A percentile compares a stretch with the other conserved stretches of the same genome.
These are phyloP conservation scores for Blastobotrys elegans DNA, from an alignment of 1,139 yeast species.

Conservation along the genomic window DNA sequence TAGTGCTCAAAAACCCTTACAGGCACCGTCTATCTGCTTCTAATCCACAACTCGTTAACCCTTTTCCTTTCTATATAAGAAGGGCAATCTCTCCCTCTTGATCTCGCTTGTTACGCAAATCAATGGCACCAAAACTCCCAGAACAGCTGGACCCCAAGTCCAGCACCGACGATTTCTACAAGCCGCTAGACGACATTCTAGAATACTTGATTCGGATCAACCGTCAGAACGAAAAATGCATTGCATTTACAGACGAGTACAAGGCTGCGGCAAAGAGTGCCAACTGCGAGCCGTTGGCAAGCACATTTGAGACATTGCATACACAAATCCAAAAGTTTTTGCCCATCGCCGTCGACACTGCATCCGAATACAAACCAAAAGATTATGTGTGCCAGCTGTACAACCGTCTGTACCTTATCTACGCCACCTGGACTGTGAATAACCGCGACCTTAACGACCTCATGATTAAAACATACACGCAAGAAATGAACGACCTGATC, in stretches of 20 bases:
- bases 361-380: neutral
- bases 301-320: neutral
- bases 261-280: neutral
- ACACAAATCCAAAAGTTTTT: neutral
- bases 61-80: too few species aligned
- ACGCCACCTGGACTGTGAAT: neutral
- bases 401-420: neutral
- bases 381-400: neutral
- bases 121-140: neutral
- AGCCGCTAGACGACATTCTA: conserved; percentile 4
- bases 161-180: neutral
- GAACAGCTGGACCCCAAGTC: neutral
- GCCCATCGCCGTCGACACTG: conserved; percentile 3
- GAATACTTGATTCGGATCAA: neutral
- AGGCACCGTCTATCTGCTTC: too few species aligned
- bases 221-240: neutral
- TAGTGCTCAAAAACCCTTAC: too few species aligned
- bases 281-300: neutral
- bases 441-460: neutral
- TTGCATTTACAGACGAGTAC: neutral
- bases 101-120: too few species aligned
- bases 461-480: neutral
- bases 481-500: neutral
- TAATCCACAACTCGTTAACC: too few species aligned
- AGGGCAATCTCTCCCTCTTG: too few species aligned